Base-by-base conservation (phyloP, 2,329 filamentous ascomycete species). In the Blastomyces emzantsi region DNA sequence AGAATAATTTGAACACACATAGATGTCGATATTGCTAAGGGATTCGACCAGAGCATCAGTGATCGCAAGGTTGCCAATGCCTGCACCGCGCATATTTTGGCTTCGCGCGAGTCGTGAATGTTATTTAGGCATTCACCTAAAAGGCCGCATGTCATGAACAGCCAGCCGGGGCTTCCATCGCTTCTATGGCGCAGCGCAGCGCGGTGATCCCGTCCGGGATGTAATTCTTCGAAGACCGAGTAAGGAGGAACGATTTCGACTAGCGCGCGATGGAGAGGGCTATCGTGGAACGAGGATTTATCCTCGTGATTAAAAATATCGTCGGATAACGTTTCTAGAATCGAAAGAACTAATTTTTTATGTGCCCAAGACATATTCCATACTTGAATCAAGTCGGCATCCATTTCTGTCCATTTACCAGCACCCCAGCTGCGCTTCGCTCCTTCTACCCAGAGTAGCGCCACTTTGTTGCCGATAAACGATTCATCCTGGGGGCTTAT, bases 251-350 rank as follows among this genome's bases (percentile, higher is more conserved):
- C 95, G 66, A 97, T 92, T 74, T 97, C 94, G 66, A 97, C 90
- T 71, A 94, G 89, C 13, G 90, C 90, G 73, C 91, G 90, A 73
- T 92, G 96, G 66, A 99, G 83, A 63, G 90, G 85, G 61, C 87
- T 89, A 73, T 93, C 90, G 67, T 93, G 86, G 70, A 96, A 79
- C 19, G 89, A 89, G 17, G 93, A 92, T 1, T 90, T 84, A 75
- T 97, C 94, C 72, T 97, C 94, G 45, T 90, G 87, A 68, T 89
- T 90, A 77, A 97, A 96, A 61, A 97, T 86, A 74, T 97, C 94
- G 69, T 97, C 94, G 2, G 93, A 96, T 43, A 99, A 82, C 22
- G 89, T 92, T 78, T 97, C 94, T 60, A 99, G 82, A 55, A 97
- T 85, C 65, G 88, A 89, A 43, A 99, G 82, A 41, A 97, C 92